Percentiles rank a stretch among this genome's conserved stretches.
phyloP scores from a whole-genome alignment of 257 asterid genomes.

The Solanum pinnatisectum region DNA sequence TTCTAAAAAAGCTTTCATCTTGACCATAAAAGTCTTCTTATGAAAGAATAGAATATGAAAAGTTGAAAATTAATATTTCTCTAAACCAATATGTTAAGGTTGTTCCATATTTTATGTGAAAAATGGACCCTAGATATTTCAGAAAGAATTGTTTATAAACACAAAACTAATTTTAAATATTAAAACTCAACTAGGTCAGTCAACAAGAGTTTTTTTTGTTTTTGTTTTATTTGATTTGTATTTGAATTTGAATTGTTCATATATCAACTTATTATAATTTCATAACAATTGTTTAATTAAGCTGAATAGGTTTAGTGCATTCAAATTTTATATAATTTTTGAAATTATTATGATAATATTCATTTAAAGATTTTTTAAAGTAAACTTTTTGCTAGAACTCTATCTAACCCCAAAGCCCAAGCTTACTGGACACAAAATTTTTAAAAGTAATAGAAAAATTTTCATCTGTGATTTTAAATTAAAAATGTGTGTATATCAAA shows the following conservation, averaged over 20 bases:
- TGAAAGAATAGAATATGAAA: neutral
- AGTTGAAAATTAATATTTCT: neutral
- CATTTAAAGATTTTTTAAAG: too few species aligned
- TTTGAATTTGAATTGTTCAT: neutral
- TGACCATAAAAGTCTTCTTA: neutral
- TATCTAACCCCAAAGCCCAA: too few species aligned
- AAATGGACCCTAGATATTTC: neutral
- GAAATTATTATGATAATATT: neutral
- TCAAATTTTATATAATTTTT: neutral
- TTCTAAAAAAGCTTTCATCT: neutral
- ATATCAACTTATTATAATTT: neutral
- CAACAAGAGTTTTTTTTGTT: neutral
- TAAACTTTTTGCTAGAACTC: too few species aligned
- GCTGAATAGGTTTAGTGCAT: neutral
- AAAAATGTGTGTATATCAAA: too few species aligned
- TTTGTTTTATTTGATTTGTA: neutral
- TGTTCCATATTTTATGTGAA: neutral
- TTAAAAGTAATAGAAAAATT: too few species aligned
- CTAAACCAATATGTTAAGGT: neutral
- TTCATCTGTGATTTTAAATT: too few species aligned
- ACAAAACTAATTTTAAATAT: neutral
- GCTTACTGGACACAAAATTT: too few species aligned
- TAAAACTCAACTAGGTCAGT: neutral
- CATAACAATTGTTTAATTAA: neutral
- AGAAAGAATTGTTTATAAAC: neutral